Evolutionary conservation across 208 protist genomes (phyloP), one percentile per base, ranked within the genome.

Genomic region (Crithidia sp.): DNA sequence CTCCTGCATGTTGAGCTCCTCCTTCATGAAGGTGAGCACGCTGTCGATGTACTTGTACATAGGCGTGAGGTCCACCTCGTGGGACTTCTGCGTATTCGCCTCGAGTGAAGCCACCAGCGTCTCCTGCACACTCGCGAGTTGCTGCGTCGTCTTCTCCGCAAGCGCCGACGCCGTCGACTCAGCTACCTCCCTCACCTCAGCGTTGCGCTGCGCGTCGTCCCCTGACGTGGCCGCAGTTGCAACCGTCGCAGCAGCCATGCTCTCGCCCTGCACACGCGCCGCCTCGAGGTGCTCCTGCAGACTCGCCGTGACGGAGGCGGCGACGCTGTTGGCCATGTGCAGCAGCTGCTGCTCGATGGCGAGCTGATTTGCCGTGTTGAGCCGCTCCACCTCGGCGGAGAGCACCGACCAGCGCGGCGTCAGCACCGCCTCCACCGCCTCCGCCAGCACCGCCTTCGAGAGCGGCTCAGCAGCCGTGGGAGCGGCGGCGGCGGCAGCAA

Each of bases 31-130:
- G 50, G 68, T 66, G 5, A 95, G 68, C 16, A 92, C 75, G 63
- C 83, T 83, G 61, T 96, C 92, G 49, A 96, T 78, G 71, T 94
- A 95, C 67, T 86, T 74, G 79, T 88, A 92, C 79, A 96, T 85
- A 19, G 86, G 87, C 4, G 86, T 88, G 14, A 96, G 62, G 71
- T 96, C 83, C 61, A 94, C 80, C 59, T 92, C 84, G 9, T 89
- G 88, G 7, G 79, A 71, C 63, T 87, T 86, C 43, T 69, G 71
- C 75, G 86, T 87, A 54, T 93, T 87, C 14, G 69, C 36, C 59
- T 85, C 70, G 7, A 96, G 66, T 6, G 83, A 66, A 13, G 71
- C 40, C 41, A 93, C 45, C 37, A 96, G 71, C 62, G 78, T 82
- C 43, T 47, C 56, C n/a, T 83, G 82, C 28, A 96, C 68, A n/a